Evolutionary conservation across 768 basidiomycete species (phyloP).

Genomic region (Boletus bicolor): DNA sequence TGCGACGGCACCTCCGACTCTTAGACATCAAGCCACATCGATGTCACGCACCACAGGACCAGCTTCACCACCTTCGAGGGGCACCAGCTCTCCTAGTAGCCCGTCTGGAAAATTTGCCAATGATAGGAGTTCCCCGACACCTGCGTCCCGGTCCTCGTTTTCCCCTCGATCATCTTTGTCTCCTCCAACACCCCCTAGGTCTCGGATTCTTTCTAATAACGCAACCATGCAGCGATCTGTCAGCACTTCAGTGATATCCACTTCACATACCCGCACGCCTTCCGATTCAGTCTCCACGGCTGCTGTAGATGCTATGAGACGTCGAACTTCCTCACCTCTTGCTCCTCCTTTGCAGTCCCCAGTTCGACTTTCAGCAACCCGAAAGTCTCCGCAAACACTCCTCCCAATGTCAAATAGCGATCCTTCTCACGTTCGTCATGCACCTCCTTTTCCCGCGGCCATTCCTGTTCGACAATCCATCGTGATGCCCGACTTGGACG

Average conservation of each 20-base stretch:
- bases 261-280: constrained; percentile 43
- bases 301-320: constrained; percentile 31
- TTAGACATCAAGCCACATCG: constrained; percentile 81
- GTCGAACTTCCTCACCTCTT: constrained; percentile 52
- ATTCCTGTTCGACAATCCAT: constrained; percentile 45
- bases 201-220: constrained; percentile 41
- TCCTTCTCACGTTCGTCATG: constrained; percentile 21
- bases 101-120: constrained; percentile 42
- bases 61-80: constrained; percentile 40
- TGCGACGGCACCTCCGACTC: constrained; percentile 73
- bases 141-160: constrained; percentile 43
- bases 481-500: constrained; percentile 39
- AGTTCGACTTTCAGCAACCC: constrained; percentile 34
- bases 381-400: constrained; percentile 37
- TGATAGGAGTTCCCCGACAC: constrained; percentile 37
- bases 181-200: constrained; percentile 41
- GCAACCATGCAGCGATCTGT: constrained; percentile 41
- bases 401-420: constrained; percentile 35
- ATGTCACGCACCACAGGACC: constrained; percentile 51
- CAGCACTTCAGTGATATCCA: constrained; percentile 31
- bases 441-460: constrained; percentile 10
- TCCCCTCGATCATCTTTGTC: constrained; percentile 48
- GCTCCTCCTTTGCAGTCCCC: constrained; percentile 29
- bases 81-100: constrained; percentile 39
- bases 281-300: constrained; percentile 36